phyloP scores from a whole-genome alignment of 2,329 filamentous ascomycete genomes.

The Epichloe typhina region DNA sequence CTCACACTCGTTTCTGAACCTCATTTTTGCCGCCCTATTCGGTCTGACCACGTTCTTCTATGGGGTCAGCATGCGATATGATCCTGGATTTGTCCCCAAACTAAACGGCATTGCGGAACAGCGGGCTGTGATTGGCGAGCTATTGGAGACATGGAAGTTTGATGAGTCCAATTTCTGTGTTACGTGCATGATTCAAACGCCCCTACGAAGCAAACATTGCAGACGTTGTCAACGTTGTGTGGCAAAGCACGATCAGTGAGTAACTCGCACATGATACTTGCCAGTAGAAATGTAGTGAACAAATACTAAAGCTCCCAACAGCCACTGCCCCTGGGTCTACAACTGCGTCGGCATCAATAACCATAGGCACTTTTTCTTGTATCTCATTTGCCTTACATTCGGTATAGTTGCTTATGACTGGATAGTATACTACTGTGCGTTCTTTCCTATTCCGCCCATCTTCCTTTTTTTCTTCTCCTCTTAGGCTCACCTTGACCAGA shows the following conservation, averaged over 20 bases:
- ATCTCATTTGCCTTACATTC: conserved; percentile 63
- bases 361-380: conserved; percentile 88
- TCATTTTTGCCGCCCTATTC: conserved; percentile 56
- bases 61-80: conserved; percentile 67
- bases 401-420: conserved; percentile 63
- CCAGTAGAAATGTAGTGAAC: background rate
- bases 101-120: conserved; percentile 80
- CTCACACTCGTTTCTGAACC: conserved; percentile 58
- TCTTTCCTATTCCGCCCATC: background rate
- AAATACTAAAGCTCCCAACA: conserved; percentile 20
- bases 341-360: conserved; percentile 96
- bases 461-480: background rate
- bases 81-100: conserved; percentile 90
- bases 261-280: background rate
- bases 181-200: conserved; percentile 85
- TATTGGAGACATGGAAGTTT: conserved; percentile 76
- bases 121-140: conserved; percentile 75
- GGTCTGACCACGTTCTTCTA: conserved; percentile 75
- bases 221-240: conserved; percentile 83
- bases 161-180: conserved; percentile 93
- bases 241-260: conserved; percentile 92
- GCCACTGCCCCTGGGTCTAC: conserved; percentile 95
- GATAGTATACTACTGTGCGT: conserved; percentile 59
- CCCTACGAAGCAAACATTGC: conserved; percentile 91
- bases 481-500: conserved; percentile 31